A percentile compares a stretch with the other conserved stretches of the same genome.
Evolutionary conservation across 257 asterid species (phyloP).

Genomic region (Nicotiana otophora): DNA sequence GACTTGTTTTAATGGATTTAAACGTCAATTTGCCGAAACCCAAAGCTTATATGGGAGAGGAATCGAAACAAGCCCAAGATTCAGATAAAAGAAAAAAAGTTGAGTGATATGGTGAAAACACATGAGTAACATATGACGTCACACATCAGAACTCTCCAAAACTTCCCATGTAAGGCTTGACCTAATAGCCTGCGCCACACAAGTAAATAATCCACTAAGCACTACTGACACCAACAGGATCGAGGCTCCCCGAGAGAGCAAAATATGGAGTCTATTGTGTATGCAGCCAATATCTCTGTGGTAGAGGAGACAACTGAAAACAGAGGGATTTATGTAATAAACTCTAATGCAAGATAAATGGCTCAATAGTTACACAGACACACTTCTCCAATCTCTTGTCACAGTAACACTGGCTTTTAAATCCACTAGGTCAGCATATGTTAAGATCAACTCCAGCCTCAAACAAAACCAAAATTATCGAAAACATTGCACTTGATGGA

Average conservation of each 20-base stretch:
- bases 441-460: neutral
- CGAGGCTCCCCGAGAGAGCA: neutral
- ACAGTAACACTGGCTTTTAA: neutral
- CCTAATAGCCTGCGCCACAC: neutral
- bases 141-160: neutral
- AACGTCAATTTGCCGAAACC: neutral
- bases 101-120: neutral
- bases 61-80: neutral
- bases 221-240: neutral
- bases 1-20: neutral
- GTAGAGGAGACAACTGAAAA: neutral
- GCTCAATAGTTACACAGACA: neutral
- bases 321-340: neutral
- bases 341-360: neutral
- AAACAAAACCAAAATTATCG: neutral
- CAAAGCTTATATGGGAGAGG: neutral
- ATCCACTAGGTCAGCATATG: neutral
- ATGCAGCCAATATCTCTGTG: neutral
- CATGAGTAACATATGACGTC: neutral
- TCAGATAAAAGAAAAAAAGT: neutral
- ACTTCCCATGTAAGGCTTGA: neutral
- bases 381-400: neutral
- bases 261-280: neutral
- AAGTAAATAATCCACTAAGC: neutral
- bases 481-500: neutral